phyloP scores from a whole-genome alignment of 495 filamentous ascomycete species.

The Cercophora samala region DNA sequence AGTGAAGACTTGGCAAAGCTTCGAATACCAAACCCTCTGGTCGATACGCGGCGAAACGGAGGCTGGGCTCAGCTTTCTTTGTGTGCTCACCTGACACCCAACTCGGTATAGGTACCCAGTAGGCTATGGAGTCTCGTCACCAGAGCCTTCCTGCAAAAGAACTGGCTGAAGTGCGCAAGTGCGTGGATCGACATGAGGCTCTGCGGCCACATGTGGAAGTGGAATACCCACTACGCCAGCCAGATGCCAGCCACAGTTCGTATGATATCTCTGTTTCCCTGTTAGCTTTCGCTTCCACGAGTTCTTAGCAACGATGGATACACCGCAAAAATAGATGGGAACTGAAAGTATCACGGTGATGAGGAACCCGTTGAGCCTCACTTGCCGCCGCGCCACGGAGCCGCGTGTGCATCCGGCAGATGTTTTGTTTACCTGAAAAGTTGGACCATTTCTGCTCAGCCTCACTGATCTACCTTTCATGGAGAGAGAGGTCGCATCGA shows the following conservation, averaged over 20 bases:
- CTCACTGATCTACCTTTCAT: background rate
- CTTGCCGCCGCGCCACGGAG: background rate
- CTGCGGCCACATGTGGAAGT: background rate
- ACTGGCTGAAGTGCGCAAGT: background rate
- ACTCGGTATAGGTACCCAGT: background rate
- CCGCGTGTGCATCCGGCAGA: conserved; percentile 4
- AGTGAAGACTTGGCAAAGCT: background rate
- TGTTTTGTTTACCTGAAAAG: background rate
- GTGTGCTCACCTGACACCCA: background rate
- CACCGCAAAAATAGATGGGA: too few relatives aligned
- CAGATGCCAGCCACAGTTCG: background rate
- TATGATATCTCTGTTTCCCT: background rate
- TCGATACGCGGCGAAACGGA: background rate
- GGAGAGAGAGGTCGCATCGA: background rate
- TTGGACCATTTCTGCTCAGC: background rate
- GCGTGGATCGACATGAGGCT: background rate
- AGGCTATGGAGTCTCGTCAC: background rate
- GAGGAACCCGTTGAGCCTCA: background rate
- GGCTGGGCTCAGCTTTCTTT: background rate
- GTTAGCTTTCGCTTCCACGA: background rate
- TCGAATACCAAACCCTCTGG: background rate
- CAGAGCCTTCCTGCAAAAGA: background rate
- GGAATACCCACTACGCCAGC: background rate
- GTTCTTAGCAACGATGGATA: background rate
- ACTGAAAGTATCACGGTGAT: background rate